Percentiles rank a stretch among this genome's conserved stretches.
phyloP scores from a whole-genome alignment of 768 basidiomycete genomes.

The Strobilomyces echinocephalus region DNA sequence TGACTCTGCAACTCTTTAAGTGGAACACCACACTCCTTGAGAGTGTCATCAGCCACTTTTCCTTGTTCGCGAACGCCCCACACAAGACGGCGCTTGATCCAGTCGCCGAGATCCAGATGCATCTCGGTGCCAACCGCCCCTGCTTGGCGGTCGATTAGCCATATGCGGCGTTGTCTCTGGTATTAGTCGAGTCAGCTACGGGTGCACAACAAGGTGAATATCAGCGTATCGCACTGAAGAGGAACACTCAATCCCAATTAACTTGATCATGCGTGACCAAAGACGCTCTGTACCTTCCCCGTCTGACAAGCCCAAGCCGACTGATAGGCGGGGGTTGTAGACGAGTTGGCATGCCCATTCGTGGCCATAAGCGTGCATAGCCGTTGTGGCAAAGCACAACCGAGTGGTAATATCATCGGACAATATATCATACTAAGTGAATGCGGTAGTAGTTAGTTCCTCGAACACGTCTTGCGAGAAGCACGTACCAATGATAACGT shows the following conservation, averaged over 20 bases:
- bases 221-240: background rate
- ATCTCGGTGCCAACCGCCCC: background rate
- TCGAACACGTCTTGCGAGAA: no score
- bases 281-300: background rate
- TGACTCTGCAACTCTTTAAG: no score
- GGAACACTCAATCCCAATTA: background rate
- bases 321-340: background rate
- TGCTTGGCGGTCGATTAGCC: background rate
- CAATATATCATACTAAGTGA: background rate
- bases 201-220: no score
- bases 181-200: background rate
- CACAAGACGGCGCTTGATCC: background rate
- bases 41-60: no score
- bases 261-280: background rate
- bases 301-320: constrained; percentile 22
- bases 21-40: no score
- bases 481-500: no score
- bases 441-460: no score
- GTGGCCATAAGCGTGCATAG: constrained; percentile 38
- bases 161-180: background rate
- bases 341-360: constrained; percentile 18
- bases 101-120: background rate
- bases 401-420: background rate
- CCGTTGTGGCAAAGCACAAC: constrained; percentile 20
- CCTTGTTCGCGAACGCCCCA: background rate